A percentile compares a stretch with the other conserved stretches of the same genome.
Conservation (phyloP, 2,329 filamentous ascomycete genomes). For the Trichoderma asperellum region DNA sequence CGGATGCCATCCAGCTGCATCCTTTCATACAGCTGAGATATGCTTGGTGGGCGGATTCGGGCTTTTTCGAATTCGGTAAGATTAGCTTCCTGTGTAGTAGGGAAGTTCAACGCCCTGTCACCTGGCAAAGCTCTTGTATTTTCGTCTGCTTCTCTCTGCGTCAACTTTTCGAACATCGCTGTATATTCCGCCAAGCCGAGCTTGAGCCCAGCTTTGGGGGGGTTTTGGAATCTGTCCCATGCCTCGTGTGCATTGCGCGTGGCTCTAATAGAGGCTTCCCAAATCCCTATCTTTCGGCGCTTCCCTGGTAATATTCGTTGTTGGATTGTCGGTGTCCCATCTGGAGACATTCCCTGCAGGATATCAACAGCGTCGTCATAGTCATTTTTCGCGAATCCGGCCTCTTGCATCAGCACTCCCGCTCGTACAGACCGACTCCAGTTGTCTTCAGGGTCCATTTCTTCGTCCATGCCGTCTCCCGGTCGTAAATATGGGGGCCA, state of each 20-base stretch:
- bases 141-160: constrained; percentile 39
- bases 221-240: constrained; percentile 55
- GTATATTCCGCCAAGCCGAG: constrained; percentile 55
- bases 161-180: constrained; percentile 64
- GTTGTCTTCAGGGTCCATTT: constrained; percentile 54
- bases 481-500: constrained; percentile 66
- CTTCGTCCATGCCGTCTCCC: constrained; percentile 64
- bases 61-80: constrained; percentile 68
- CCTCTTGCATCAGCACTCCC: constrained; percentile 58
- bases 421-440: constrained; percentile 58
- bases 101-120: constrained; percentile 58
- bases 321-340: constrained; percentile 62
- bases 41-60: constrained; percentile 62
- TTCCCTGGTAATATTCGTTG: constrained; percentile 38
- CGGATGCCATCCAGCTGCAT: constrained; percentile 58
- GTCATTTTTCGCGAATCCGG: constrained; percentile 55
- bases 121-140: constrained; percentile 54
- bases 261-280: constrained; percentile 61
- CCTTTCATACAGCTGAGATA: constrained; percentile 60
- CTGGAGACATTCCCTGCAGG: constrained; percentile 56
- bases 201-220: constrained; percentile 40
- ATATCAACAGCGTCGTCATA: constrained; percentile 55
- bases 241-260: constrained; percentile 66
- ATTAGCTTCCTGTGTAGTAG: constrained; percentile 48
- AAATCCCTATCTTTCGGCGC: constrained; percentile 40